Evolutionary conservation across 495 filamentous ascomycete genomes (phyloP).

Genomic region (Apiosordaria backusii): DNA sequence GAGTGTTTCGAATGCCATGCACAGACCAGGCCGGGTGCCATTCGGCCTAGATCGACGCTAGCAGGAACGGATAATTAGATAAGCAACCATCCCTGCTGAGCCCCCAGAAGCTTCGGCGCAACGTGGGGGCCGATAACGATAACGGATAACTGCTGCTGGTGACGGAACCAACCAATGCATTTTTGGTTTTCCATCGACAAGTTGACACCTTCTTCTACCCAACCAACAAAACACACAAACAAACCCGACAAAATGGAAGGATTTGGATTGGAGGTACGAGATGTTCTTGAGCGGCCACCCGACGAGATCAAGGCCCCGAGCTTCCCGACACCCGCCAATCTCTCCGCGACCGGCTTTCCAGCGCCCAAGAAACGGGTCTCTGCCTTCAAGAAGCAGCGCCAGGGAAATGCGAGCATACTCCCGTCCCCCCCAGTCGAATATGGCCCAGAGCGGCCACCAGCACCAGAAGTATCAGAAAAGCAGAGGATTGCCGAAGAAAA

Average conservation of each 20-base stretch:
- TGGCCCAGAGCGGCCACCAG: conserved; percentile 6
- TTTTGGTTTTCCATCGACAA: background rate
- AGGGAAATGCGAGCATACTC: conserved; percentile 18
- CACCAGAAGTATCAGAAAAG: conserved; percentile 52
- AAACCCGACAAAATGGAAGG: conserved; percentile 34
- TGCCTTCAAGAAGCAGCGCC: conserved; percentile 70
- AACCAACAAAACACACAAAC: background rate
- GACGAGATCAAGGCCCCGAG: conserved; percentile 55
- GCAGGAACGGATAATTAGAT: conserved; percentile 2
- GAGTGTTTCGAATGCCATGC: conserved; percentile 4
- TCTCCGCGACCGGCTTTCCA: conserved; percentile 73
- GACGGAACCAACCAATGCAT: no score
- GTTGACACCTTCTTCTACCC: background rate
- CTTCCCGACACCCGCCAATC: conserved; percentile 56
- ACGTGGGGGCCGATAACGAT: background rate
- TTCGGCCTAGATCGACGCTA: conserved; percentile 8
- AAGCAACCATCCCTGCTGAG: background rate
- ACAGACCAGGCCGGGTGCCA: conserved; percentile 1
- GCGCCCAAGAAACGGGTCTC: conserved; percentile 77
- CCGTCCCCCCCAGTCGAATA: background rate
- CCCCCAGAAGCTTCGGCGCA: background rate
- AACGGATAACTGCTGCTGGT: background rate
- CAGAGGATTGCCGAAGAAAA: conserved; percentile 79
- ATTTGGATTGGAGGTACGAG: conserved; percentile 55
- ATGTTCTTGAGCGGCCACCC: conserved; percentile 72